phyloP scores from a whole-genome alignment of 768 basidiomycete genomes.

The Lentinula boryana region DNA sequence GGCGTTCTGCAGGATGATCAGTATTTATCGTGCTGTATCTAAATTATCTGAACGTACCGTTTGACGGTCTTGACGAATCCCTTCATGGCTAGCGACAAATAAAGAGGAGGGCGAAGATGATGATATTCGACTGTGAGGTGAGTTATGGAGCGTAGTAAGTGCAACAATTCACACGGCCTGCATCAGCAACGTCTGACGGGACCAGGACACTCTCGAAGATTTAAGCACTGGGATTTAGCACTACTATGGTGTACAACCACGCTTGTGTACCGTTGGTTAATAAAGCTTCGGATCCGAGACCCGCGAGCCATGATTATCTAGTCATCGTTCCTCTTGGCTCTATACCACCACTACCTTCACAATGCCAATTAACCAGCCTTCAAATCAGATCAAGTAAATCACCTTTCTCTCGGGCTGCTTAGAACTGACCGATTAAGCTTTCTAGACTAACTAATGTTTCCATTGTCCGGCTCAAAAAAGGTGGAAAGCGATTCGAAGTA shows the following conservation, averaged over 20 bases:
- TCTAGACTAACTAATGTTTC: conserved; percentile 93
- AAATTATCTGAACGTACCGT: conserved; percentile 36
- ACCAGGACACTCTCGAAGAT: no score
- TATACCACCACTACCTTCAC: conserved; percentile 29
- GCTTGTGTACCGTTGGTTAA: not conserved
- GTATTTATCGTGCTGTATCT: not conserved
- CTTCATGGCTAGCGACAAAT: conserved; percentile 54
- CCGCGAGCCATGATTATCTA: not conserved
- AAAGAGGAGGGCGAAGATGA: not conserved
- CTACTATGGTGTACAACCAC: no score
- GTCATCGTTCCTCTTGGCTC: not conserved
- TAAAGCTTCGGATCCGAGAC: not conserved
- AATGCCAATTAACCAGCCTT: conserved; percentile 77
- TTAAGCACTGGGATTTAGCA: no score
- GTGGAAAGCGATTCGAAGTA: conserved; percentile 96
- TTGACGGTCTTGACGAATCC: conserved; percentile 73
- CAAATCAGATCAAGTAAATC: conserved; percentile 82
- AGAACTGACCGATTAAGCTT: not conserved
- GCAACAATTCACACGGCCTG: not conserved
- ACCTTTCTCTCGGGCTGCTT: conserved; percentile 5
- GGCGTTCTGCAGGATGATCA: conserved; percentile 63
- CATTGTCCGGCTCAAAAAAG: conserved; percentile 93
- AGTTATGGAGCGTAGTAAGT: not conserved
- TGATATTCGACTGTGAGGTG: not conserved
- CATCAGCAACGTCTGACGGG: no score